Conservation (phyloP, 1,284 basidiomycete species). For the Polyporus tsugae region DNA sequence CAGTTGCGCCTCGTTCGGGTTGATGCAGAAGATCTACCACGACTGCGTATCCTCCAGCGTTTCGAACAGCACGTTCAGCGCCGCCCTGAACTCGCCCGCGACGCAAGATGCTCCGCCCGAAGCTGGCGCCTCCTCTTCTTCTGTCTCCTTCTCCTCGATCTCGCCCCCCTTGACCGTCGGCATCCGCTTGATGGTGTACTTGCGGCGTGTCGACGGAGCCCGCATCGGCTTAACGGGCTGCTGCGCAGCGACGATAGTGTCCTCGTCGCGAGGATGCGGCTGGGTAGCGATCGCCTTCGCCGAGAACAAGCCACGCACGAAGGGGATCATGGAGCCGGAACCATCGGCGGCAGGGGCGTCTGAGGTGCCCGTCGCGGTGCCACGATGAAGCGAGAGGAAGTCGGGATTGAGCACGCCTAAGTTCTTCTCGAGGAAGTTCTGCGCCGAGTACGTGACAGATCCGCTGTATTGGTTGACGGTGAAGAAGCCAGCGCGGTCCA, state of each 20-base stretch:
- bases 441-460: conserved; percentile 90
- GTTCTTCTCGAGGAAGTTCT: conserved; percentile 91
- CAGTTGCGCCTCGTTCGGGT: conserved; percentile 94
- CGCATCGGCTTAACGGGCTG: conserved; percentile 94
- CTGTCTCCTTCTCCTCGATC: conserved; percentile 63
- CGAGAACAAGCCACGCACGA: conserved; percentile 91
- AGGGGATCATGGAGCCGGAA: conserved; percentile 86
- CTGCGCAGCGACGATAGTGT: conserved; percentile 93
- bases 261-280: conserved; percentile 90
- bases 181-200: conserved; percentile 73
- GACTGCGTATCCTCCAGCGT: conserved; percentile 91
- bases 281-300: conserved; percentile 90
- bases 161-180: conserved; percentile 66
- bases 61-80: conserved; percentile 87
- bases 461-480: conserved; percentile 94
- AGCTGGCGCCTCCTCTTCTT: conserved; percentile 47
- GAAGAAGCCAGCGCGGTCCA: conserved; percentile 87
- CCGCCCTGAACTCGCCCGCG: conserved; percentile 87
- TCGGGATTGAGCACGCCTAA: conserved; percentile 92
- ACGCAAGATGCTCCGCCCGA: conserved; percentile 70
- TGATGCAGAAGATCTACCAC: conserved; percentile 94
- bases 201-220: conserved; percentile 87
- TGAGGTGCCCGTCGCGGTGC: conserved; percentile 48
- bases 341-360: conserved; percentile 63
- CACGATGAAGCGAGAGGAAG: conserved; percentile 89